A percentile compares a stretch with the other conserved stretches of the same genome.
Evolutionary conservation across 139 green algal species (phyloP).

Genomic region (Picochlorum sp.): DNA sequence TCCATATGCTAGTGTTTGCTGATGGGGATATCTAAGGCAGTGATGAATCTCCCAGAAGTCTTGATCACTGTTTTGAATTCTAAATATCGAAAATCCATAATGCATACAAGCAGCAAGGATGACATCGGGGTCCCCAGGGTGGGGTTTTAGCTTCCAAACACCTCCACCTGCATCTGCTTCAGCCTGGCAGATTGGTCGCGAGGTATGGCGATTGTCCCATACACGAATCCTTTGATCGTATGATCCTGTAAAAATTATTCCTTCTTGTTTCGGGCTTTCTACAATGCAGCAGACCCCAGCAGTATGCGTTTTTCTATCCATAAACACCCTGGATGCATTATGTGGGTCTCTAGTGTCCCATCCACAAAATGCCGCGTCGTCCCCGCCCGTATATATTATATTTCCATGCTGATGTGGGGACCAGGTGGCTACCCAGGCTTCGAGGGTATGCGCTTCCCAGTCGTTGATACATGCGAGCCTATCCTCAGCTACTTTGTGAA

Average conservation of each 20-base stretch:
- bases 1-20: slow-evolving; percentile 34
- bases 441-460: slow-evolving; percentile 48
- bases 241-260: slow-evolving; percentile 63
- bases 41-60: not conserved
- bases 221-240: slow-evolving; percentile 78
- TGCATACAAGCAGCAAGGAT: slow-evolving; percentile 80
- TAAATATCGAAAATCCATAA: slow-evolving; percentile 48
- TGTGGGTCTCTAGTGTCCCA: slow-evolving; percentile 29
- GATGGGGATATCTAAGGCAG: slow-evolving; percentile 11
- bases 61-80: not conserved
- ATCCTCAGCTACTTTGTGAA: not conserved
- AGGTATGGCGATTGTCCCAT: slow-evolving; percentile 53
- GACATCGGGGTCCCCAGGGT: slow-evolving; percentile 29
- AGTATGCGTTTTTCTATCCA: slow-evolving; percentile 31
- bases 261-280: slow-evolving; percentile 19
- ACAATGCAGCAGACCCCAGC: slow-evolving; percentile 77
- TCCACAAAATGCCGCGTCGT: slow-evolving; percentile 50
- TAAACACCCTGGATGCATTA: slow-evolving; percentile 1
- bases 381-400: slow-evolving; percentile 50
- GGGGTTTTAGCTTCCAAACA: slow-evolving; percentile 75
- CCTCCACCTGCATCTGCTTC: slow-evolving; percentile 50
- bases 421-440: slow-evolving; percentile 43
- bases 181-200: slow-evolving; percentile 20
- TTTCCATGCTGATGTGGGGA: slow-evolving; percentile 15
- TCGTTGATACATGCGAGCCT: slow-evolving; percentile 6